A percentile compares a stretch with the other conserved stretches of the same genome.
These are phyloP conservation scores for Friedmanniomyces simplex DNA, from an alignment of 495 filamentous ascomycete genomes.

Conservation along the genomic window DNA sequence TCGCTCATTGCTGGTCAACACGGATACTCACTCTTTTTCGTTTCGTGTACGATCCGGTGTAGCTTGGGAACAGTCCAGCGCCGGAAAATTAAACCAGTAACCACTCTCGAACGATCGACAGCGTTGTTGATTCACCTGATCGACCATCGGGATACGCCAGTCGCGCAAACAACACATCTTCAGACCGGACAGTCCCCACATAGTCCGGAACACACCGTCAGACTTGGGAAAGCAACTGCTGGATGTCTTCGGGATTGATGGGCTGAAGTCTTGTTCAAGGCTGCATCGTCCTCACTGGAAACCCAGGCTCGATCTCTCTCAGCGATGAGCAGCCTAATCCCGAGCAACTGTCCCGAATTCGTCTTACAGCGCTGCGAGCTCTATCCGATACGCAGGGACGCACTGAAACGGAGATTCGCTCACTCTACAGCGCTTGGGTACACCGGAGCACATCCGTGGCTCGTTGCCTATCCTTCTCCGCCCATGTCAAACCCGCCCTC, in stretches of 20 bases:
- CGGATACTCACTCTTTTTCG: background rate
- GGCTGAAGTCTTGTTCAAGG: background rate
- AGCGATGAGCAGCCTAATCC: background rate
- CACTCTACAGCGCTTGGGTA: background rate
- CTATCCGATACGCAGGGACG: background rate
- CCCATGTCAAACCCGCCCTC: conserved; percentile 35
- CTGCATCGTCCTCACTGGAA: background rate
- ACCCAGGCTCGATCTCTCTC: background rate
- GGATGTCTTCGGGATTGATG: background rate
- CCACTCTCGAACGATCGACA: no score
- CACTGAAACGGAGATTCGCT: background rate
- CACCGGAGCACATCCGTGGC: background rate
- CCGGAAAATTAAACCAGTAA: background rate
- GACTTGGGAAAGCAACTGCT: background rate
- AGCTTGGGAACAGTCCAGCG: background rate
- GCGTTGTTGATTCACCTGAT: no score
- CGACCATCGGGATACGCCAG: background rate
- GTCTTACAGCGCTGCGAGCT: background rate
- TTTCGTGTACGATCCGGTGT: background rate
- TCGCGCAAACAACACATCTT: background rate
- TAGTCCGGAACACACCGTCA: background rate
- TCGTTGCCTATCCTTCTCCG: conserved; percentile 29
- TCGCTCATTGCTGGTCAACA: background rate
- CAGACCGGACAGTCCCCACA: background rate
- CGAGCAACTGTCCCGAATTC: background rate